Evolutionary conservation across 1,139 yeast species (phyloP).

Genomic region (Suhomyces wounanorum): DNA sequence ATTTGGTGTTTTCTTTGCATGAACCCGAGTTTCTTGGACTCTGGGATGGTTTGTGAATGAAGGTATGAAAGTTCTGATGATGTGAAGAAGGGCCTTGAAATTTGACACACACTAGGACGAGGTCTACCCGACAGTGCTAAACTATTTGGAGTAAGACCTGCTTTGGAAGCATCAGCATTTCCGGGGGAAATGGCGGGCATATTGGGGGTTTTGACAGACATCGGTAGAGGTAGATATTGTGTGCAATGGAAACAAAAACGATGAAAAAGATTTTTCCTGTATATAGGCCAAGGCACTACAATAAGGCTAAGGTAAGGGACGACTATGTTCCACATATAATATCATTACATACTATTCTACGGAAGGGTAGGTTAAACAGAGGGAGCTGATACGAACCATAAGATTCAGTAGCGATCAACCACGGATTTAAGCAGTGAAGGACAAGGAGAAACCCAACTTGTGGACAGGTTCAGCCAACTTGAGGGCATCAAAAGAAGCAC

Average conservation of each 20-base stretch:
- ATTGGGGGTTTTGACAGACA: slow-evolving; percentile 10
- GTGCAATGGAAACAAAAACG: neutral
- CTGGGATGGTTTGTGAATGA: slow-evolving; percentile 55
- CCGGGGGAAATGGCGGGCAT: slow-evolving; percentile 8
- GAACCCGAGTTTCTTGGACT: slow-evolving; percentile 46
- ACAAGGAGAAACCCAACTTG: slow-evolving; percentile 93
- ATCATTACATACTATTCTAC: slow-evolving; percentile 9
- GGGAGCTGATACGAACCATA: neutral
- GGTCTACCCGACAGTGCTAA: slow-evolving; percentile 4
- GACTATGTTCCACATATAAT: slow-evolving; percentile 6
- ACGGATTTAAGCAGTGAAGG: slow-evolving; percentile 75
- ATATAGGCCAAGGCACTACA: neutral
- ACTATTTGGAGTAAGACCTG: slow-evolving; percentile 7
- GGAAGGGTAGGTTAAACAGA: slow-evolving; percentile 3
- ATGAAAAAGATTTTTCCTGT: neutral
- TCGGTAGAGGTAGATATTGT: neutral
- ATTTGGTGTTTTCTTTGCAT: slow-evolving; percentile 56
- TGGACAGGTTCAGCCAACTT: slow-evolving; percentile 97
- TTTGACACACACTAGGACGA: slow-evolving; percentile 30
- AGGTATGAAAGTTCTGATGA: slow-evolving; percentile 55
- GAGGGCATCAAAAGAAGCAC: slow-evolving; percentile 95
- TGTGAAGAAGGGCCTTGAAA: slow-evolving; percentile 68
- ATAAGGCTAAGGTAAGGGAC: neutral
- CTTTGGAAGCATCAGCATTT: neutral
- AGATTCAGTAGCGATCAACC: slow-evolving; percentile 1